A percentile compares a stretch with the other conserved stretches of the same genome.
These are phyloP conservation scores for Macrophomina pseudophaseolina DNA, from an alignment of 2,329 filamentous ascomycete species.

Conservation along the genomic window DNA sequence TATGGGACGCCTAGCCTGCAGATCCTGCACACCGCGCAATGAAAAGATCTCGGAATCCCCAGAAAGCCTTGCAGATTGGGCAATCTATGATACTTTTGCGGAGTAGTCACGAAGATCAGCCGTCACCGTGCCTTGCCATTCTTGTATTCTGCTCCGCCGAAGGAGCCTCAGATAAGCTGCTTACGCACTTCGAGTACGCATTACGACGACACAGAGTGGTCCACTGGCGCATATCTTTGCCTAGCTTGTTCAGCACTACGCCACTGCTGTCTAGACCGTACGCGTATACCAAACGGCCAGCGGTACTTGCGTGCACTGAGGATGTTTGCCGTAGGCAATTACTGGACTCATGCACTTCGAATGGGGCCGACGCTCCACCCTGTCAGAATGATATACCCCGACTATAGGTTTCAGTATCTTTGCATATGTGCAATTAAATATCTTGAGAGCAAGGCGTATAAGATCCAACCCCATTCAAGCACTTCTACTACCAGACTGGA, in stretches of 20 bases:
- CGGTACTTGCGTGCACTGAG: not conserved
- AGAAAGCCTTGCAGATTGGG: not conserved
- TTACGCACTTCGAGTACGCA: slow-evolving; percentile 12
- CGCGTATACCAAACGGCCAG: slow-evolving; percentile 1
- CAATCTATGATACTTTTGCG: not conserved
- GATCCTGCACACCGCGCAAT: not conserved
- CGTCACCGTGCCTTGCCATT: not conserved
- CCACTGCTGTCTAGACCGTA: not conserved
- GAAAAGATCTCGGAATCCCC: not conserved
- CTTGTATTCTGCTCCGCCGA: not conserved
- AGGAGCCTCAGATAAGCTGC: not conserved
- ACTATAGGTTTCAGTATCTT: not conserved
- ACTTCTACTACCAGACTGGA: too few relatives aligned
- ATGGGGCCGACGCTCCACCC: not conserved
- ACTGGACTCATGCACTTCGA: not conserved
- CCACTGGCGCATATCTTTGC: slow-evolving; percentile 3
- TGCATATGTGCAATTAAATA: not conserved
- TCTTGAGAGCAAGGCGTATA: not conserved
- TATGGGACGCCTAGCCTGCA: not conserved
- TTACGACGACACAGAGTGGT: not conserved
- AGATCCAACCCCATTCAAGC: not conserved
- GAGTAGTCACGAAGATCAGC: not conserved
- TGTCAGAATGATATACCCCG: not conserved
- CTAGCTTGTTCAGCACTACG: not conserved
- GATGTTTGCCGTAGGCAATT: not conserved